Conservation (phyloP, 208 protist genomes). For the Novymonas esmeraldas region DNA sequence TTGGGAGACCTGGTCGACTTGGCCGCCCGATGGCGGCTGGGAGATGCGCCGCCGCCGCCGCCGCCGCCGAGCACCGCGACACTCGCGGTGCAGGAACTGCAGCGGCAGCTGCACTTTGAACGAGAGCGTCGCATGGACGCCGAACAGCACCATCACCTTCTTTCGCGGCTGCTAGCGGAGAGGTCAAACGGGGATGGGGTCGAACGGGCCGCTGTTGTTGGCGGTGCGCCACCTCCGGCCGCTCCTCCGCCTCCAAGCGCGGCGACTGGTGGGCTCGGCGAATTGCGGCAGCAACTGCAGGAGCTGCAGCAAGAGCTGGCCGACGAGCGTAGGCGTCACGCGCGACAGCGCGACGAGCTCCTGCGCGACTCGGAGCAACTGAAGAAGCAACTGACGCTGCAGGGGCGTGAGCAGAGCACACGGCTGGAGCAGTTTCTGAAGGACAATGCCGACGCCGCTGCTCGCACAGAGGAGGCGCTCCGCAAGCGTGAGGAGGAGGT, state of each 20-base stretch:
- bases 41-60: background rate
- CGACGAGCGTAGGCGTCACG: background rate
- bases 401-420: slow-evolving; percentile 27
- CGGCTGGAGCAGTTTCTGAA: slow-evolving; percentile 23
- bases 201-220: background rate
- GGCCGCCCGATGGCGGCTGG: background rate
- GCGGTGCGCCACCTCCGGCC: background rate
- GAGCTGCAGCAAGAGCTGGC: slow-evolving; percentile 6
- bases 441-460: slow-evolving; percentile 31
- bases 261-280: background rate
- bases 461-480: slow-evolving; percentile 30
- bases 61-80: too few species aligned
- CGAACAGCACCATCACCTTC: slow-evolving; percentile 3
- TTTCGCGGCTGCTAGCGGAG: background rate
- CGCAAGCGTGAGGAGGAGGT: slow-evolving; percentile 44
- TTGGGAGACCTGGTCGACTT: background rate
- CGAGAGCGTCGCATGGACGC: slow-evolving; percentile 10
- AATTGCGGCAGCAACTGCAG: slow-evolving; percentile 18
- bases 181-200: too few species aligned
- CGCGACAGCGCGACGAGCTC: background rate
- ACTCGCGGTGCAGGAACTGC: slow-evolving; percentile 7
- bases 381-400: slow-evolving; percentile 28
- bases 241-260: background rate
- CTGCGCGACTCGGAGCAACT: slow-evolving; percentile 10
- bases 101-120: slow-evolving; percentile 16